phyloP scores from a whole-genome alignment of 225 moss, liverwort and hornwort species.

The Neckera pumila region DNA sequence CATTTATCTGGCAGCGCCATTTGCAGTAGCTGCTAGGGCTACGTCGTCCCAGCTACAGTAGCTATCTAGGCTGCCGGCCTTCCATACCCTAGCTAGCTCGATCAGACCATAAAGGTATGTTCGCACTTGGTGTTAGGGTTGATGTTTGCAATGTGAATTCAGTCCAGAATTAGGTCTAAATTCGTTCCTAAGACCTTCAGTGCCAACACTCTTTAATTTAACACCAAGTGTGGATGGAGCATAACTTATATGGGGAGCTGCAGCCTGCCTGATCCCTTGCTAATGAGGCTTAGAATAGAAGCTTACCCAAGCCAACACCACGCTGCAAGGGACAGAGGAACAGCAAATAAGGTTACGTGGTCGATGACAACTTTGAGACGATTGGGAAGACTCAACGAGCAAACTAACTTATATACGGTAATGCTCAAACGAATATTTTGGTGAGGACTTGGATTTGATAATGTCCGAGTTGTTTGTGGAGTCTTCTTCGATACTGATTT shows the following conservation, averaged over 20 bases:
- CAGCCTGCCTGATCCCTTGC: not conserved
- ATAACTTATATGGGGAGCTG: not conserved
- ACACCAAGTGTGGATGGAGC: too few relatives aligned
- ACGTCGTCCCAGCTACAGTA: not conserved
- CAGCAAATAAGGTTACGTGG: not conserved
- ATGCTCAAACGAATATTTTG: not conserved
- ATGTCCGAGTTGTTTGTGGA: not conserved
- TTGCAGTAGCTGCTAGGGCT: not conserved
- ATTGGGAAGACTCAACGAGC: not conserved
- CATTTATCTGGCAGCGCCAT: conserved; percentile 23
- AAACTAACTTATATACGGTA: too few relatives aligned
- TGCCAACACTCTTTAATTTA: too few relatives aligned
- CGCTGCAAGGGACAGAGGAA: not conserved
- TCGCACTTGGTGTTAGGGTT: too few relatives aligned
- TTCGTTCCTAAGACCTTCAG: too few relatives aligned
- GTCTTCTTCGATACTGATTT: not conserved
- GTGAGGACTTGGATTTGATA: not conserved
- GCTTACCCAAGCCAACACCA: not conserved
- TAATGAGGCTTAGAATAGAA: not conserved
- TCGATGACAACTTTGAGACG: not conserved
- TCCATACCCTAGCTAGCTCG: not conserved
- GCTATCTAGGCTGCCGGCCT: not conserved
- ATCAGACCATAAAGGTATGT: too few relatives aligned
- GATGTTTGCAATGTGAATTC: too few relatives aligned
- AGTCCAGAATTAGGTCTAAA: too few relatives aligned